These are phyloP conservation scores for Cladosporium sphaerospermum DNA, from an alignment of 2,329 filamentous ascomycete genomes.

Conservation along the genomic window DNA sequence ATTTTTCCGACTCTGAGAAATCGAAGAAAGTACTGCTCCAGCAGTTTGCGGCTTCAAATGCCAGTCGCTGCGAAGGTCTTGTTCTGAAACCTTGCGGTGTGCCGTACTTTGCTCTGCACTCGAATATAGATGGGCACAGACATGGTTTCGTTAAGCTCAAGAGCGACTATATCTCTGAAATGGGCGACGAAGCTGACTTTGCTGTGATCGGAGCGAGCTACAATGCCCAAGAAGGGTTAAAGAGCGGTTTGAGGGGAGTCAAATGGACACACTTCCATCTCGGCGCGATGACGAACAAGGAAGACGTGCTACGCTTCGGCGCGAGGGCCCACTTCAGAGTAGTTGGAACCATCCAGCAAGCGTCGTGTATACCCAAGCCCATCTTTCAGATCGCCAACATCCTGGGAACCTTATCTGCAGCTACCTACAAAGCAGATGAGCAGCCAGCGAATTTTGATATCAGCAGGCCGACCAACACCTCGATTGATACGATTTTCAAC, in stretches of 20 bases:
- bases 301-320: slow-evolving; percentile 47
- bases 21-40: slow-evolving; percentile 53
- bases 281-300: slow-evolving; percentile 66
- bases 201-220: slow-evolving; percentile 70
- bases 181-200: slow-evolving; percentile 80
- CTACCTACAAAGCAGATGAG: slow-evolving; percentile 22
- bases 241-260: slow-evolving; percentile 43
- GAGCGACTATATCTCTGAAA: slow-evolving; percentile 71
- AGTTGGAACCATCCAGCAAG: slow-evolving; percentile 49
- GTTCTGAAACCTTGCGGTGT: slow-evolving; percentile 66
- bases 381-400: slow-evolving; percentile 40
- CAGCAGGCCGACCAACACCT: slow-evolving; percentile 1
- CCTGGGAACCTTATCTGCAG: slow-evolving; percentile 34
- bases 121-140: slow-evolving; percentile 15
- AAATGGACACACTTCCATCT: slow-evolving; percentile 76
- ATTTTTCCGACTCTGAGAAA: slow-evolving; percentile 50
- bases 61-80: slow-evolving; percentile 65
- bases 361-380: slow-evolving; percentile 40
- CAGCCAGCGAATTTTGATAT: slow-evolving; percentile 19
- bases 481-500: slow-evolving; percentile 53
- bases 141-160: slow-evolving; percentile 68
- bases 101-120: slow-evolving; percentile 58
- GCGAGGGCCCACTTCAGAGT: slow-evolving; percentile 58
- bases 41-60: slow-evolving; percentile 62
- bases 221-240: slow-evolving; percentile 55